Evolutionary conservation across 1,139 yeast species (phyloP), one percentile per base, ranked within the genome.

Genomic region (Suhomyces choctaworum): DNA sequence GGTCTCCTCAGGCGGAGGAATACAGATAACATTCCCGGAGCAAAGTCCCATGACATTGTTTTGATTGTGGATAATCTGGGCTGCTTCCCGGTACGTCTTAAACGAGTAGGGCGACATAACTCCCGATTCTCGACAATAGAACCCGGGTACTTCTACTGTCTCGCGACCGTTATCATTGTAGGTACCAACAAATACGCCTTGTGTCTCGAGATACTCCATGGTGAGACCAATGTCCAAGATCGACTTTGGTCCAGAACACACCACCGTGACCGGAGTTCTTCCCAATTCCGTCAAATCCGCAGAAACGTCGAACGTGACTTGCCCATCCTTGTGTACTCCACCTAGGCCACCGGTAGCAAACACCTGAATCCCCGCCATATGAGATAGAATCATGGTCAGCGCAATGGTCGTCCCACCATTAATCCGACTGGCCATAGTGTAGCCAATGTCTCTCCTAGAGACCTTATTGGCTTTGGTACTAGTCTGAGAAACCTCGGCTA

Each of bases 311-410:
- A 86, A 76, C 1, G 90, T 80, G 21, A 59, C 45, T 36, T 84
- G 82, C 6, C 84, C 95, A 9, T 84, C 86, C 38, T 88, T 72
- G 51, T 89, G 96, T 10, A 88, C 96, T 11, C 97, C 97, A 7
- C 97, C 96, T 17, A 88, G 69, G 1, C 97, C 97, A 25, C 97
- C 97, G 2, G 96, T 89, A 1, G 95, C 95, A 69, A 88, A 89
- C 14, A 89, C 89, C 46, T 76, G 73, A 48, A 88, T 85, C 0
- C 95, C 94, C 0, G 90, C 90, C 52, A 64, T 53, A 36, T 80
- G 70, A 0, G 96, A 82, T 11, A 89, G 59, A 11, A 88, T 83
- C 95, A 88, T 86, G 0, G 96, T 88, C 33, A 86, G 82, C 1
- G 96, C 88, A 42, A 88, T 86, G 0, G 97, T 88, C 2, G 97